phyloP scores from a whole-genome alignment of 140 eudicot species.

The Bidens hawaiensis region DNA sequence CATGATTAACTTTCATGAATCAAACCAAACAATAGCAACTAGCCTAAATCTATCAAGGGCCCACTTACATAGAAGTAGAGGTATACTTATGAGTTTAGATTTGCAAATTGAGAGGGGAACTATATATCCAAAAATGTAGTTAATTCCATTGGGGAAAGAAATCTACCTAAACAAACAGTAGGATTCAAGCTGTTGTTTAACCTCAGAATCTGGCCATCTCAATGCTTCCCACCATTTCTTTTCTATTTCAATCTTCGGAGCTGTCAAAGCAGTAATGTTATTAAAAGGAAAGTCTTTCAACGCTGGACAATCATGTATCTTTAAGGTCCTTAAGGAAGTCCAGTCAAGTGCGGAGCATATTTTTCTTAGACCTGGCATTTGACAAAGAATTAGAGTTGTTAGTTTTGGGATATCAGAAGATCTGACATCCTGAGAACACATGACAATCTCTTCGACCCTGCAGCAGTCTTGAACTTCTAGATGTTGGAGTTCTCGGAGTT shows the following conservation, averaged over 20 bases:
- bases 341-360: constrained; percentile 3
- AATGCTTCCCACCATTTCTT: constrained; percentile 17
- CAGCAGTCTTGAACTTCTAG: constrained; percentile 14
- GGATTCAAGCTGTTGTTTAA: constrained; percentile 15
- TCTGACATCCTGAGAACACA: neutral
- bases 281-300: constrained; percentile 16
- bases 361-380: constrained; percentile 15
- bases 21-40: too few relatives aligned
- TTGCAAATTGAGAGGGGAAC: neutral
- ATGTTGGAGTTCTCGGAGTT: constrained; percentile 8
- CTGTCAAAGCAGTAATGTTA: neutral
- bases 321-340: constrained; percentile 15
- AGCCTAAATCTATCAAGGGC: too few relatives aligned
- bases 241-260: constrained; percentile 15
- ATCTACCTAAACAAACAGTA: constrained; percentile 9
- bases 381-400: constrained; percentile 5
- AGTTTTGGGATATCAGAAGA: constrained; percentile 12
- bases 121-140: neutral
- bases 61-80: too few relatives aligned
- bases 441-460: constrained; percentile 12
- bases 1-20: neutral
- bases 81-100: neutral
- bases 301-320: constrained; percentile 14
- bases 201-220: constrained; percentile 6
- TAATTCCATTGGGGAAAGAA: neutral